Base-by-base conservation (phyloP, 768 basidiomycete genomes). In the Leccinum longicurvipes region DNA sequence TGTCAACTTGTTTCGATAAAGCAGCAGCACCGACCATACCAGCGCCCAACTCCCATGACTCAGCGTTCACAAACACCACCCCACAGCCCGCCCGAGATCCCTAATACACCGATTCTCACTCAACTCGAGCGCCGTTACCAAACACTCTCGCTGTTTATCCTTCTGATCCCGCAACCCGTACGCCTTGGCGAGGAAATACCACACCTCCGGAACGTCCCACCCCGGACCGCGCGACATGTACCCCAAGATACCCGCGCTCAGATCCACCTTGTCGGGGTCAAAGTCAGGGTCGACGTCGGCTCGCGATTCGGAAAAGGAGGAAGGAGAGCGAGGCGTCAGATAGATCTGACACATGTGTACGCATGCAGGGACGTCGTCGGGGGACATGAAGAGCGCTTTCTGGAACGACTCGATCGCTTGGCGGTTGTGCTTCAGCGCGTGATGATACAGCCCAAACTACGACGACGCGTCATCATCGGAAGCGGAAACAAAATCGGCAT, bases 151-250 rank as follows among this genome's bases (percentile, higher is more conserved):
- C 64, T 91, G 89, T 49, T 82, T 76, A 50, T 84, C 86, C 58
- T 80, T 82, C 50, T 87, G 79, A 2, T 82, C 87, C 64, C 91
- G 91, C 61, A 85, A 66, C 47, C 86, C 84, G 64, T 89, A 89
- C 23, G 87, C 87, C 64, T 86, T 91, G 6, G 86, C 91, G 14
- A 98, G 79, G 68, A 85, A 90, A 70, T 89, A 96, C 96, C 96
- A 99, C 24, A 90, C 95, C 69, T 98, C 96, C 0, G 94, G 83
- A 2, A 89, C 81, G 68, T 97, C 88, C 93, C 94, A 98, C 11
- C 88, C 96, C 0, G 77, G 74, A 1, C 89, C 91, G 39, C 84
- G 82, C 0, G 93, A 91, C 47, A 93, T 66, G 59, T 89, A 83
- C 1, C 81, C 81, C 25, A 98, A 78, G 63, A 95, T 74, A 3